Conservation (phyloP, 805 yeast species). For the Candida odintsovae region DNA sequence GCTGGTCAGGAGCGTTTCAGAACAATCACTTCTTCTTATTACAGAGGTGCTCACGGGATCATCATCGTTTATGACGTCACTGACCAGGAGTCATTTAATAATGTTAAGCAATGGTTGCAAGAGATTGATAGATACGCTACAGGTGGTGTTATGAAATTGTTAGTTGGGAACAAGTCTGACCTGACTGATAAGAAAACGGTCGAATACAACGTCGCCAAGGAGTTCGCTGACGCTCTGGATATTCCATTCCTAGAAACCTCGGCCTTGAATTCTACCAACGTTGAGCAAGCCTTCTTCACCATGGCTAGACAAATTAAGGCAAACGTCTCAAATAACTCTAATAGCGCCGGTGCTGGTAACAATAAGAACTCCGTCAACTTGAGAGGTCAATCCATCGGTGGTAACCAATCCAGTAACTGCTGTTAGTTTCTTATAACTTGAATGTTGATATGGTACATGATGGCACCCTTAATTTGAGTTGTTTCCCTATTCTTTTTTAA, state of each 20-base stretch:
- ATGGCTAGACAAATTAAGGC: conserved; percentile 99
- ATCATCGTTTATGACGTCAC: conserved; percentile 97
- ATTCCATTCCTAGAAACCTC: conserved; percentile 96
- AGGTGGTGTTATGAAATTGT: conserved; percentile 90
- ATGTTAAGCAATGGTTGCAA: conserved; percentile 97
- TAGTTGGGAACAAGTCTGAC: conserved; percentile 97
- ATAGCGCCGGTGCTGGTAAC: conserved; percentile 26
- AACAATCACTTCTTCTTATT: conserved; percentile 94
- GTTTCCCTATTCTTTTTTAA: neutral
- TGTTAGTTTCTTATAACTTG: conserved; percentile 25
- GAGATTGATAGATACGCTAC: conserved; percentile 98
- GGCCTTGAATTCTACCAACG: conserved; percentile 91
- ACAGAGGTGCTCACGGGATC: conserved; percentile 98
- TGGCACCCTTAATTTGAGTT: neutral
- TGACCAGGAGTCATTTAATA: conserved; percentile 92
- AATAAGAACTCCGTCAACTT: conserved; percentile 66
- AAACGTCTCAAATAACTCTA: conserved; percentile 67
- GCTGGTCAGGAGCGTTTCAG: conserved; percentile 99
- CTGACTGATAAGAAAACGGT: conserved; percentile 90
- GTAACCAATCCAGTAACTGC: conserved; percentile 39
- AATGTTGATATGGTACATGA: neutral
- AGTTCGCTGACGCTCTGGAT: conserved; percentile 92
- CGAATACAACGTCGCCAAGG: conserved; percentile 93
- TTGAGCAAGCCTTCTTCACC: conserved; percentile 96
- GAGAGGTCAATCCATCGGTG: conserved; percentile 57